Base-by-base conservation (phyloP, 2,329 filamentous ascomycete genomes). In the Aspergillus quadricinctus region DNA sequence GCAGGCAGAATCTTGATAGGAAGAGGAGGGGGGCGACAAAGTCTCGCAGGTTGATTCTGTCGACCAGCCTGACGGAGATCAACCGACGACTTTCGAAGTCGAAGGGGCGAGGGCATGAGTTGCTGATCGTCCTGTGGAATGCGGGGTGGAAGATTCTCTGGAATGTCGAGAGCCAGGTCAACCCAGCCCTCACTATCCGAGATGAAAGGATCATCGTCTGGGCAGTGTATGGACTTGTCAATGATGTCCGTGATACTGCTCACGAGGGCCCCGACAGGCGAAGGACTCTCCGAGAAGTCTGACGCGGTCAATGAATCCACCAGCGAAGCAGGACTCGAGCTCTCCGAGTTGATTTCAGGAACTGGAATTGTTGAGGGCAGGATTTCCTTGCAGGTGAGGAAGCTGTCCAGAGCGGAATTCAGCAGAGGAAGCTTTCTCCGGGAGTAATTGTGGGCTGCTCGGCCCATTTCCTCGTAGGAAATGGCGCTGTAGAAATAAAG, bases 401-500 rank as follows among this genome's bases (percentile, higher is more conserved):
- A 80, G 45, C 66, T 70, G 43, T 75, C 67, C 60, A 75, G 68
- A 0, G 79, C 77, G 25, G 69, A 61, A 11, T 70, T 64, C 45
- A 80, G 69, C 11, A 75, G 64, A 0, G 72, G 66, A 6, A 80
- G 31, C 61, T 80, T 81, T 41, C 73, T 73, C 23, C 62, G 64
- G 2, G 79, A 80, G 60, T 75, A 74, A n/a, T 76, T 69, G 53
- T 80, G 78, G 51, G 79, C 76, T 29, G 70, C 62, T 9, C 75
- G 72, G 3, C 77, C 79, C n/a, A 80, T 69, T 3, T 72, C 71
- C 56, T 81, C 79, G 57, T 78, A 75, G 27, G 72, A 77, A 9
- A 78, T 66, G 3, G 74, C 80, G 9, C 71, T 69, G 64, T 81
- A 80, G 64, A 80, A 79, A 56, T 72, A 70, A 41, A 81, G 69